Evolutionary conservation across 2,329 filamentous ascomycete species (phyloP).

Genomic region (Fusarium sp.): DNA sequence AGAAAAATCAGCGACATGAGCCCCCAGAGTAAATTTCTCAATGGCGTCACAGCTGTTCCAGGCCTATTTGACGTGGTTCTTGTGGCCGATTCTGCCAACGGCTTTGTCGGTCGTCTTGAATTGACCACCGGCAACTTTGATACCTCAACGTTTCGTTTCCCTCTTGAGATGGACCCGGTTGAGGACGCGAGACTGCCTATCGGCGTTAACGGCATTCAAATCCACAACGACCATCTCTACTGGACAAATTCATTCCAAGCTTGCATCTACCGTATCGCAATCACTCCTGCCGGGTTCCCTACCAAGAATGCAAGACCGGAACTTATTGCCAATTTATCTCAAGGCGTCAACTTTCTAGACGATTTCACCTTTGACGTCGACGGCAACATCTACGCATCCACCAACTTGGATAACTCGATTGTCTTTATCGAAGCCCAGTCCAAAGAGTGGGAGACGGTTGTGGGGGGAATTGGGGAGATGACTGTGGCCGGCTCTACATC

Average conservation of each 20-base stretch:
- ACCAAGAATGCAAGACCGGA: constrained; percentile 22
- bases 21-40: constrained; percentile 14
- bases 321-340: constrained; percentile 32
- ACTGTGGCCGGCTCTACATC: constrained; percentile 40
- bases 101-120: constrained; percentile 14
- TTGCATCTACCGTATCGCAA: constrained; percentile 26
- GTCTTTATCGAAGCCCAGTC: constrained; percentile 22
- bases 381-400: constrained; percentile 36
- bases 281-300: constrained; percentile 17
- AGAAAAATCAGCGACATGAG: constrained; percentile 27
- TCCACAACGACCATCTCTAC: constrained; percentile 24
- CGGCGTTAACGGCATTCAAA: constrained; percentile 34
- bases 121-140: constrained; percentile 8
- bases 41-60: constrained; percentile 19
- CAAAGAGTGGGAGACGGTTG: constrained; percentile 20
- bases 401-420: constrained; percentile 38
- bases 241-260: constrained; percentile 25
- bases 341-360: constrained; percentile 24
- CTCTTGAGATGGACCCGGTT: constrained; percentile 12
- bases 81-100: constrained; percentile 12
- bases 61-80: constrained; percentile 5
- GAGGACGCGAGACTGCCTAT: constrained; percentile 1
- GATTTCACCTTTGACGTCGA: constrained; percentile 36
- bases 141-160: constrained; percentile 16
- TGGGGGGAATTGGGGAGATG: constrained; percentile 16